Evolutionary conservation across 176 grass and related monocot genomes (phyloP), one percentile per base, ranked within the genome.

Genomic region (Oryza meyeriana): DNA sequence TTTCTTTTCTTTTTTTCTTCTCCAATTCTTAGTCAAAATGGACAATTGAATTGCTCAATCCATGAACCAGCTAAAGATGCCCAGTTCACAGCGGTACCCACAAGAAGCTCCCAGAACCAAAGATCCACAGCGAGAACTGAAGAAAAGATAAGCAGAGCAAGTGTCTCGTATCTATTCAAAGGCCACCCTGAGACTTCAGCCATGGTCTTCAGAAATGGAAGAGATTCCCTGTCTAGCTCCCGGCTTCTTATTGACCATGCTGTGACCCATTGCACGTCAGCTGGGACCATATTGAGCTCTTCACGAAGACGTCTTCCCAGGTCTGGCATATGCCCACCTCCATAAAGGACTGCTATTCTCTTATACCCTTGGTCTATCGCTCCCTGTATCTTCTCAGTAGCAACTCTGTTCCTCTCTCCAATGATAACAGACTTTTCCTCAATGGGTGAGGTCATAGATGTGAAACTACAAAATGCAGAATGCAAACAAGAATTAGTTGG

Each of bases 261-360:
- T 35, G 92, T 98, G 30, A 98, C 78, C 92, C 95, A 98, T 35
- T 95, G 79, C 75, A 91, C 87, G 2, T 90, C 70, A 0, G 84
- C 81, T 57, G 92, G 90, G 14, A 88, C 79, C 92, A 98, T 93
- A 81, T 93, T 59, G 22, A 98, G 88, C 76, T 98, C 92, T 87
- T 92, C 81, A 64, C 26, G 72, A 30, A 98, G 82, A 20, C 90
- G 90, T 66, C 88, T 88, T 28, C 84, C 92, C 62, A 98, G 79
- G 71, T 98, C 95, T 67, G 95, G 92, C 95, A 98, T 98, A 82
- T 98, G 95, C 12, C 92, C 92, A 6, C 90, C 95, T 45, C 95
- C 92, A 74, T 98, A 98, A 16, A 98, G 87, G 18, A 98, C 85
- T 0, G 95, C 95, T 91, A 98, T 88, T 84, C 76, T 88, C 72